A percentile compares a stretch with the other conserved stretches of the same genome.
phyloP scores from a whole-genome alignment of 177 flowering plant genomes.

The Vitis hybrid region DNA sequence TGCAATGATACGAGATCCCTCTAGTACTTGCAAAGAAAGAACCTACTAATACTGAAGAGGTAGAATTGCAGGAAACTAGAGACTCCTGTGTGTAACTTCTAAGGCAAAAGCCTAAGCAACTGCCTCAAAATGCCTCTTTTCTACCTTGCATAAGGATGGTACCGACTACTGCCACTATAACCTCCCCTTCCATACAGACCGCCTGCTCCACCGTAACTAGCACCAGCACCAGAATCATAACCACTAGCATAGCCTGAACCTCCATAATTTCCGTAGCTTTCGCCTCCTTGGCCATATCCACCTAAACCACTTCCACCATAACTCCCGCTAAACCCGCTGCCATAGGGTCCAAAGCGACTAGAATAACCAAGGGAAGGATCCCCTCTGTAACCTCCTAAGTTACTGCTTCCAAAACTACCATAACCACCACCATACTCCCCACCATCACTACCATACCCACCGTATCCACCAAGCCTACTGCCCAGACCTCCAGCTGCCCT shows the following conservation, averaged over 20 bases:
- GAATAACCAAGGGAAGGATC: no score
- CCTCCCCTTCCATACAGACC: conserved; percentile 74
- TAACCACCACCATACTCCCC: conserved; percentile 41
- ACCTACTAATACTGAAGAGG: conserved; percentile 23
- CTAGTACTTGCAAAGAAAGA: conserved; percentile 23
- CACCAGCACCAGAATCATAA: conserved; percentile 68
- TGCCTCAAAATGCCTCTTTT: conserved; percentile 21
- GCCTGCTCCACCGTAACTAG: conserved; percentile 65
- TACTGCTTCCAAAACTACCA: conserved; percentile 40
- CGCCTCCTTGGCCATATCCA: neutral
- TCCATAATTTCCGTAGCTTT: conserved; percentile 37
- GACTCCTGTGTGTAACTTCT: conserved; percentile 35
- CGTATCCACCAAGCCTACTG: conserved; percentile 21
- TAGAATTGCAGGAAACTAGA: conserved; percentile 21
- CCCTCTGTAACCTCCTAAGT: no score
- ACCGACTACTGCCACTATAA: conserved; percentile 69
- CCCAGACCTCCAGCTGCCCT: conserved; percentile 12
- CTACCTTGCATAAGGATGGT: conserved; percentile 86
- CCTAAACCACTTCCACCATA: conserved; percentile 34
- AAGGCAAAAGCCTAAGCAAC: conserved; percentile 32
- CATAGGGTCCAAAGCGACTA: no score
- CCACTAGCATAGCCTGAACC: conserved; percentile 53
- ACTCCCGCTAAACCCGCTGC: no score
- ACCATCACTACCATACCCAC: conserved; percentile 35
- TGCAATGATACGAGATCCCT: conserved; percentile 17